Evolutionary conservation across 192 early-diverging fungal genomes (phyloP).

Genomic region (Backusella parvicylindrica): DNA sequence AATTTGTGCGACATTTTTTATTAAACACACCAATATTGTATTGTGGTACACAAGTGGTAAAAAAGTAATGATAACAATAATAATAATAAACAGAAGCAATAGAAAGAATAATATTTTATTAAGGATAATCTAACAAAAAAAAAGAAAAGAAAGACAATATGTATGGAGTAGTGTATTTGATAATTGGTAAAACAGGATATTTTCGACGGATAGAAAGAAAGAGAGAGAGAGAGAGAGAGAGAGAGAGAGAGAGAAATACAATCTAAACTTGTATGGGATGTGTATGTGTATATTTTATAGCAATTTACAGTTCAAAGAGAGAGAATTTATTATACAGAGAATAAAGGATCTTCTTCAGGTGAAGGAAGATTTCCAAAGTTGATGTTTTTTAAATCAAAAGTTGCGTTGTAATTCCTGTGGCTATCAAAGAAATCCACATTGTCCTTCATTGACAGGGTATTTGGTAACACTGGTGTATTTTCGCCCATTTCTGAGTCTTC

Average conservation of each 20-base stretch:
- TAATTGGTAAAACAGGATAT: not conserved
- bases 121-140: not conserved
- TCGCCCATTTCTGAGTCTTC: not conserved
- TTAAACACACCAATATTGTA: too few relatives aligned
- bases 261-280: not conserved
- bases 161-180: not conserved
- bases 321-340: not conserved
- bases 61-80: too few relatives aligned
- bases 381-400: not conserved
- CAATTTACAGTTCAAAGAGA: not conserved
- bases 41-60: too few relatives aligned
- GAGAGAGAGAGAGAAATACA: not conserved
- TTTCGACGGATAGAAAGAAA: not conserved
- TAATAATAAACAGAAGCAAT: too few relatives aligned
- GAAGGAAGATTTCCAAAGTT: not conserved
- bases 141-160: not conserved
- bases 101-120: not conserved
- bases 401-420: not conserved
- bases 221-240: not conserved
- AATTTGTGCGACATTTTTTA: too few relatives aligned
- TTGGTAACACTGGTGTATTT: not conserved
- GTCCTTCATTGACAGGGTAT: not conserved
- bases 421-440: not conserved
- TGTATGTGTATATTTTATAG: not conserved
- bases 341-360: not conserved